Conservation (phyloP, 441 rosid species). For the Erodium moschatum region DNA sequence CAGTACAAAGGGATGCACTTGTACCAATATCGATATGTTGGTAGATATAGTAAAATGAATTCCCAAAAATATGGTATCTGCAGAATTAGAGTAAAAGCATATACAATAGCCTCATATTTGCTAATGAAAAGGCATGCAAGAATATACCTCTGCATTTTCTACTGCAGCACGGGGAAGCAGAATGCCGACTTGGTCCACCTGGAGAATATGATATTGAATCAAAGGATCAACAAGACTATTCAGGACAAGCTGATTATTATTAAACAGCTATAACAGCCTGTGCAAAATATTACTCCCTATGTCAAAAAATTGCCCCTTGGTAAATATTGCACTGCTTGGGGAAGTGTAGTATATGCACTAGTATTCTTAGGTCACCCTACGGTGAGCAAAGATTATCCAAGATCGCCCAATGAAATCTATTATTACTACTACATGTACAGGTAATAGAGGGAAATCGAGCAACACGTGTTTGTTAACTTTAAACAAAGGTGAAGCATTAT, state of each 20-base stretch:
- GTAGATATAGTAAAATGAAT: too few species aligned
- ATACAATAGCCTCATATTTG: not conserved
- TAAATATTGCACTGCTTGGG: not conserved
- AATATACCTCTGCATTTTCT: conserved; percentile 43
- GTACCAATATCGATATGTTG: too few species aligned
- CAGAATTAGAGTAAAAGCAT: not conserved
- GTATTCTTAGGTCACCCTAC: not conserved
- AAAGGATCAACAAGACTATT: not conserved
- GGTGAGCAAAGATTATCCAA: not conserved
- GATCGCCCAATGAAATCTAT: too few species aligned
- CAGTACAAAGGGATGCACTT: too few species aligned
- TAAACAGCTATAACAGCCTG: not conserved
- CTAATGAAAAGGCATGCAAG: conserved; percentile 14
- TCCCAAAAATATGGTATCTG: not conserved
- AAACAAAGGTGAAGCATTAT: not conserved
- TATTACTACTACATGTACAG: not conserved
- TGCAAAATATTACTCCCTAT: not conserved
- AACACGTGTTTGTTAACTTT: not conserved
- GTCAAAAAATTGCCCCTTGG: not conserved
- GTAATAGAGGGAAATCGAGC: not conserved
- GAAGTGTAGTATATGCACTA: not conserved
- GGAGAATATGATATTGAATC: conserved; percentile 14
- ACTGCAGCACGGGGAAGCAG: conserved; percentile 40
- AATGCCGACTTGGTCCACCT: conserved; percentile 57
- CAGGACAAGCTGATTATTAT: not conserved